These are phyloP conservation scores for Aspergillus proliferans DNA, from an alignment of 2,329 filamentous ascomycete genomes.

Conservation along the genomic window DNA sequence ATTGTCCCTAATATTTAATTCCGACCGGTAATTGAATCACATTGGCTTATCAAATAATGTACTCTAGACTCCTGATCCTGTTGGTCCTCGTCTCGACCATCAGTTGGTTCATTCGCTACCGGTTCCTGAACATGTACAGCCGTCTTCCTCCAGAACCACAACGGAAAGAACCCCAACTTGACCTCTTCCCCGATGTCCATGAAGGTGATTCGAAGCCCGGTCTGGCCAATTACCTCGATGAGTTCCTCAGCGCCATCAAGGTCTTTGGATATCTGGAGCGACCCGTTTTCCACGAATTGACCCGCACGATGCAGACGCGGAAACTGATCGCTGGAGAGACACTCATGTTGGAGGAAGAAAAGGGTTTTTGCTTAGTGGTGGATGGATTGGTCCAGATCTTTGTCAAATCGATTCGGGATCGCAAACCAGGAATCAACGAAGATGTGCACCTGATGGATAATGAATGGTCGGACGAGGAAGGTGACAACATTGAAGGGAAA, in stretches of 20 bases:
- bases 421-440: conserved; percentile 33
- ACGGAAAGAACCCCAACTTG: conserved; percentile 89
- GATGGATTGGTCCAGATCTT: conserved; percentile 97
- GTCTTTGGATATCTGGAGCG: conserved; percentile 96
- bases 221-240: conserved; percentile 91
- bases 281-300: conserved; percentile 95
- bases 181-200: conserved; percentile 88
- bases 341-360: conserved; percentile 89
- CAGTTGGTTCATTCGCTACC: conserved; percentile 91
- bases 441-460: conserved; percentile 34
- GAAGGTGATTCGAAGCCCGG: conserved; percentile 86
- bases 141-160: conserved; percentile 89
- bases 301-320: conserved; percentile 93
- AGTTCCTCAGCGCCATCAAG: conserved; percentile 97
- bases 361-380: conserved; percentile 95
- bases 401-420: conserved; percentile 71
- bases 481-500: conserved; percentile 53
- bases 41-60: not conserved
- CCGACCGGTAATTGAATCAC: conserved; percentile 2
- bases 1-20: not conserved
- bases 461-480: conserved; percentile 63
- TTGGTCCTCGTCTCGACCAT: conserved; percentile 72
- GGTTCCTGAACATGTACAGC: conserved; percentile 95
- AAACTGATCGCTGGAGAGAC: conserved; percentile 96
- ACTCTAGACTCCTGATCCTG: conserved; percentile 64